Evolutionary conservation across 1,139 yeast genomes (phyloP).

Genomic region (Groenewaldozyma auringiensis): DNA sequence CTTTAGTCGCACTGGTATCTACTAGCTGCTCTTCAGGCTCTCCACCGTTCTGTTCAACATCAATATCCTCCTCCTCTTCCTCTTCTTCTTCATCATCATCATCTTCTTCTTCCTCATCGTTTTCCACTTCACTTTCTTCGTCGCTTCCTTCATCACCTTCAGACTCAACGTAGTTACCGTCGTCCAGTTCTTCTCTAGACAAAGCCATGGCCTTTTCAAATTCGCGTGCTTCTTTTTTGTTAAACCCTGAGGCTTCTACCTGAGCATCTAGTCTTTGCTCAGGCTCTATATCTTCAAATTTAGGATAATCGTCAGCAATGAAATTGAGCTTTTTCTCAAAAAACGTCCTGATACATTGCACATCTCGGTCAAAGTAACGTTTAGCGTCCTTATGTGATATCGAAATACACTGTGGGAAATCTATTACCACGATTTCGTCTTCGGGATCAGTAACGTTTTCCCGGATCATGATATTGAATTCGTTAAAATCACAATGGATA

Average conservation of each 20-base stretch:
- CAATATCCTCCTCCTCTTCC: constrained; percentile 28
- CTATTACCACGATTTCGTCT: constrained; percentile 69
- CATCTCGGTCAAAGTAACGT: constrained; percentile 83
- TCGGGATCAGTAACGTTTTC: constrained; percentile 52
- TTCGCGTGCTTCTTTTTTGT: constrained; percentile 63
- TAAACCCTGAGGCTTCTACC: constrained; percentile 88
- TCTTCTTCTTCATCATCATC: constrained; percentile 31
- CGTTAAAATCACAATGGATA: constrained; percentile 96
- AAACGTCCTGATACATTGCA: constrained; percentile 76
- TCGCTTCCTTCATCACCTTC: constrained; percentile 21
- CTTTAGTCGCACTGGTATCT: not conserved
- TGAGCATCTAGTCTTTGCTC: constrained; percentile 64
- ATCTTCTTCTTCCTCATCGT: constrained; percentile 31
- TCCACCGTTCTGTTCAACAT: not conserved
- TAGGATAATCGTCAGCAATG: constrained; percentile 73
- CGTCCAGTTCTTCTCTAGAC: constrained; percentile 41
- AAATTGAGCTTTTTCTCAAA: constrained; percentile 74
- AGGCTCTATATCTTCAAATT: constrained; percentile 66
- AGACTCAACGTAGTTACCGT: constrained; percentile 25
- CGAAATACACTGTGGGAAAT: constrained; percentile 96
- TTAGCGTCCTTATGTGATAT: constrained; percentile 86
- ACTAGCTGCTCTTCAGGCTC: not conserved
- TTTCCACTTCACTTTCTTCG: constrained; percentile 20
- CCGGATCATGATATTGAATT: constrained; percentile 84
- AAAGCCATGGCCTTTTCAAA: constrained; percentile 63